phyloP scores from a whole-genome alignment of 768 basidiomycete genomes.

The Suillus cothurnatus region DNA sequence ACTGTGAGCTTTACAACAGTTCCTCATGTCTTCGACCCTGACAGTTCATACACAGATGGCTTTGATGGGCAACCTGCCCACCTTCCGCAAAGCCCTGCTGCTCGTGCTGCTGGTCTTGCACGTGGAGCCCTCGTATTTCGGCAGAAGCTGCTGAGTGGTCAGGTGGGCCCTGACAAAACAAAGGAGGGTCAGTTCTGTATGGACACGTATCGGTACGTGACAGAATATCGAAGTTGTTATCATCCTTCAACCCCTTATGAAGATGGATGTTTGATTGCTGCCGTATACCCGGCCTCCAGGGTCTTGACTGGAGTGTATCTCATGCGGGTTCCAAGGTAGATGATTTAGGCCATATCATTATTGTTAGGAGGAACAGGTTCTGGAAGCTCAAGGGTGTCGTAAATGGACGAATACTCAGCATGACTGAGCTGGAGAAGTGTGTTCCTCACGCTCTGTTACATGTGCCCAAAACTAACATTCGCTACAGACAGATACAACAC shows the following conservation, averaged over 20 bases:
- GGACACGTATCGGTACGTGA: conserved; percentile 76
- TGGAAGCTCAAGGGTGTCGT: conserved; percentile 76
- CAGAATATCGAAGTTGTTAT: background rate
- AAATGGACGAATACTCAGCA: conserved; percentile 60
- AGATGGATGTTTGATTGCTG: conserved; percentile 96
- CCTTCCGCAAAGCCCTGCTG: conserved; percentile 55
- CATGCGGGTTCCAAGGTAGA: conserved; percentile 52
- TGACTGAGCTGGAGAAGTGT: conserved; percentile 65
- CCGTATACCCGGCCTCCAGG: conserved; percentile 72
- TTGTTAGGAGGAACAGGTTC: conserved; percentile 80
- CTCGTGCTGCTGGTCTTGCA: conserved; percentile 72
- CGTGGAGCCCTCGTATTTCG: conserved; percentile 77
- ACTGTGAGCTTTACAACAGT: conserved; percentile 54
- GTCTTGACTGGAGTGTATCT: conserved; percentile 76
- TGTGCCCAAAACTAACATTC: background rate
- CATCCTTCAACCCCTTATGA: conserved; percentile 4
- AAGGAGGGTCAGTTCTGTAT: conserved; percentile 78
- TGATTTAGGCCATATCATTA: conserved; percentile 79
- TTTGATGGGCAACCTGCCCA: conserved; percentile 69
- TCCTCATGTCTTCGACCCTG: conserved; percentile 10
- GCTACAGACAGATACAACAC: conserved; percentile 67
- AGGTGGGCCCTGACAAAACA: conserved; percentile 62
- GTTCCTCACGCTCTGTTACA: conserved; percentile 15
- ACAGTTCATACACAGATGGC: conserved; percentile 57
- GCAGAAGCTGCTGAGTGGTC: conserved; percentile 64